Evolutionary conservation across 2,329 filamentous ascomycete species (phyloP), one percentile per base, ranked within the genome.

Genomic region (Sarocladiaceae sp.): DNA sequence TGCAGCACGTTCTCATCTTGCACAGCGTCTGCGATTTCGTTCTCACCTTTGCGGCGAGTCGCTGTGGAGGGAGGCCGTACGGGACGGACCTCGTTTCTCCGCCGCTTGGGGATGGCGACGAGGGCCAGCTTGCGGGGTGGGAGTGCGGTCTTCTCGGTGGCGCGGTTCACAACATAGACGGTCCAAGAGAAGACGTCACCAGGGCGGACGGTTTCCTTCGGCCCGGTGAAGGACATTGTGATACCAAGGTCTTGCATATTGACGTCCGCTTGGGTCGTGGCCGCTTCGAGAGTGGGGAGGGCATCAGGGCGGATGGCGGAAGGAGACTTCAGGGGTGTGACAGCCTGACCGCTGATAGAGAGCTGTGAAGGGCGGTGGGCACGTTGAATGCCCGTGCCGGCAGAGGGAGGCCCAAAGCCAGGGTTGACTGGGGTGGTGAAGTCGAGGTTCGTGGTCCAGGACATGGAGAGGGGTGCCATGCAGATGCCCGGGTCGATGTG

Each of bases 91-190:
- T 82, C 78, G 50, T 69, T 73, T 45, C 78, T 73, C 20, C 79
- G 74, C 6, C 83, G 76, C 54, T 76, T 81, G 3, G 83, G 81
- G 3, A 88, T 69, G 4, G 79, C 78, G 20, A 85, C 63, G 16
- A 91, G 70, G 20, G 84, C 83, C 29, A 93, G 72, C 55, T 87
- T 86, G 42, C 85, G 78, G 3, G 76, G 64, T 2, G 66, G 57
- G 26, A 70, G 26, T 6, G 43, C 64, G n/a, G 48, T 53, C 45
- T 56, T 63, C 21, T 66, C 73, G 32, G 68, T 66, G 37, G 76
- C 79, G 40, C 83, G 78, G 60, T 91, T 93, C 51, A 88, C 82
- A 29, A 90, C 80, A 55, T 88, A 85, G 13, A 90, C 73, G 26
- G 74, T 76, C 82, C 87, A 88, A 32, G 70, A 68, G 59, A 93